Conservation (phyloP, 139 green algal genomes). For the Tetradesmus lagerheimii region DNA sequence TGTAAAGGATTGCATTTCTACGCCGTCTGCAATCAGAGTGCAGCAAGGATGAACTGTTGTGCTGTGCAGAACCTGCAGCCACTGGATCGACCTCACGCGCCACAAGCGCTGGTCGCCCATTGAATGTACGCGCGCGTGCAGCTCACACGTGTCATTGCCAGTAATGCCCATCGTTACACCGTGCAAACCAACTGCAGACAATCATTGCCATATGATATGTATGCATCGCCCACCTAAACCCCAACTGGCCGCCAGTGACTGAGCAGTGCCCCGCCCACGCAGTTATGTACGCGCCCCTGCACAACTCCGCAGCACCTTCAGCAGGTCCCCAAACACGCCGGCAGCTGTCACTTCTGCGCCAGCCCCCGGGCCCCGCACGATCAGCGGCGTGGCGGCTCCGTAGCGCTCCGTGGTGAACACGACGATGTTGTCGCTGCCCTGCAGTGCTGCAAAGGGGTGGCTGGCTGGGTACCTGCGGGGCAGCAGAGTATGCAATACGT, state of each 20-base stretch:
- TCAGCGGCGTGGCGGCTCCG: conserved; percentile 76
- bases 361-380: conserved; percentile 90
- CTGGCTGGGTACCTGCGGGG: conserved; percentile 72
- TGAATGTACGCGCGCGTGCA: too few species aligned
- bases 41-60: too few species aligned
- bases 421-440: conserved; percentile 94
- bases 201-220: too few species aligned
- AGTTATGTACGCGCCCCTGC: not conserved
- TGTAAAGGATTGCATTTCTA: too few species aligned
- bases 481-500: too few species aligned
- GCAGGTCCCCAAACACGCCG: conserved; percentile 93
- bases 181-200: too few species aligned
- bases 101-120: too few species aligned
- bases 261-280: not conserved
- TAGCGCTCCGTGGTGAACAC: conserved; percentile 88
- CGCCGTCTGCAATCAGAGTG: too few species aligned
- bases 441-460: conserved; percentile 92
- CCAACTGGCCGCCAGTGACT: not conserved
- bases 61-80: too few species aligned
- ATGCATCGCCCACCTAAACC: not conserved
- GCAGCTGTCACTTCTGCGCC: conserved; percentile 93
- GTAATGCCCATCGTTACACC: too few species aligned
- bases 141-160: too few species aligned
- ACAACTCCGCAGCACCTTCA: conserved; percentile 74
- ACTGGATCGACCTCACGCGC: too few species aligned